A percentile compares a stretch with the other conserved stretches of the same genome.
These are phyloP conservation scores for Gentiana macrophylla DNA, from an alignment of 257 asterid species.

Conservation along the genomic window DNA sequence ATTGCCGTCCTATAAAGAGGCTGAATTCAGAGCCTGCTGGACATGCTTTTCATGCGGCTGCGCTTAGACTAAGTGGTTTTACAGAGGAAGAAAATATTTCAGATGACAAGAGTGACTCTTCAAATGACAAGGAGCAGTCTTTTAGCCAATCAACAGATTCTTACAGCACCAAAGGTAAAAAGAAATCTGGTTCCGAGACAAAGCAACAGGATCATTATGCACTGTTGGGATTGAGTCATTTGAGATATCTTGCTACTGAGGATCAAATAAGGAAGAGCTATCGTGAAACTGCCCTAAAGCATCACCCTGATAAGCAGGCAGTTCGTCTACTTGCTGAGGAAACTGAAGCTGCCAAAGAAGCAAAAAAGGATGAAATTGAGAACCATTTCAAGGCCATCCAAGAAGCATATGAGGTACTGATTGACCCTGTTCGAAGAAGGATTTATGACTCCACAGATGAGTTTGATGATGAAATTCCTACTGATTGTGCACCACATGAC, in stretches of 20 bases:
- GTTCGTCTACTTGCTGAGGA: conserved; percentile 70
- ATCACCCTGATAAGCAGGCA: conserved; percentile 98
- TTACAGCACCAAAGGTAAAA: conserved; percentile 77
- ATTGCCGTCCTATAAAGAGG: conserved; percentile 64
- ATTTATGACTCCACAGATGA: conserved; percentile 91
- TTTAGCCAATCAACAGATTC: conserved; percentile 56
- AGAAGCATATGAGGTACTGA: conserved; percentile 84
- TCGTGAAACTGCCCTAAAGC: conserved; percentile 80
- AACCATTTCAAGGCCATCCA: conserved; percentile 84
- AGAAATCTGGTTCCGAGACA: conserved; percentile 62
- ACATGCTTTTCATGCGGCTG: conserved; percentile 75
- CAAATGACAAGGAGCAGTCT: conserved; percentile 44
- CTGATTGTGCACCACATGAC: conserved; percentile 79
- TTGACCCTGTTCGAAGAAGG: conserved; percentile 87
- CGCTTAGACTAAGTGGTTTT: conserved; percentile 60
- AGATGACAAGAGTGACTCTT: conserved; percentile 25
- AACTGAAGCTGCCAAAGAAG: conserved; percentile 82
- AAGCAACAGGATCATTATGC: conserved; percentile 94
- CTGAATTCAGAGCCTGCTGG: conserved; percentile 75
- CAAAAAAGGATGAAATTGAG: conserved; percentile 89
- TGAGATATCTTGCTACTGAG: conserved; percentile 95
- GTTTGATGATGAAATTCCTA: conserved; percentile 93
- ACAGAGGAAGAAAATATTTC: conserved; percentile 31
- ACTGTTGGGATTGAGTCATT: conserved; percentile 74
- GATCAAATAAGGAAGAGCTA: conserved; percentile 87